A percentile compares a stretch with the other conserved stretches of the same genome.
Evolutionary conservation across 305 asterid species (phyloP).

Genomic region (Fraxinus dipetala): DNA sequence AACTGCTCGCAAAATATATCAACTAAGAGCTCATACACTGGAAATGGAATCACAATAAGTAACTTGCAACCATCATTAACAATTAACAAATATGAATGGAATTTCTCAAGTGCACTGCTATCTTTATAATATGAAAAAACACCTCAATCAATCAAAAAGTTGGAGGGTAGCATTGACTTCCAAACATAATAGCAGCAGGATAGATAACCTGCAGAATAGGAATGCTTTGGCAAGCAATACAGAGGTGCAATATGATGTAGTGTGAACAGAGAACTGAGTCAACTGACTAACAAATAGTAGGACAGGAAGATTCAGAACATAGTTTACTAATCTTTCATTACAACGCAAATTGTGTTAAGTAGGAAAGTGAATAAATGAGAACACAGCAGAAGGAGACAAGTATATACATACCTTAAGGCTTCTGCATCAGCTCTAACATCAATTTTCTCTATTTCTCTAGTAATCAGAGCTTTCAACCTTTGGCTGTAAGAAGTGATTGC

Average conservation of each 20-base stretch:
- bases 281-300: neutral
- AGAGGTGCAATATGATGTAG: neutral
- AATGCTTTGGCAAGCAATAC: neutral
- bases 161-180: neutral
- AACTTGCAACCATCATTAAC: neutral
- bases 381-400: neutral
- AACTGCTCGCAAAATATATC: neutral
- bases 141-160: neutral
- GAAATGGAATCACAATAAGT: neutral
- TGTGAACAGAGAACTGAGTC: neutral
- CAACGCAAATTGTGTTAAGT: neutral
- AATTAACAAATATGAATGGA: neutral
- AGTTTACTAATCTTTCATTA: neutral
- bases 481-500: conserved; percentile 76
- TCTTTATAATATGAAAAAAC: neutral
- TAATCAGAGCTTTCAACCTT: conserved; percentile 56
- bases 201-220: neutral
- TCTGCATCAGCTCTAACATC: conserved; percentile 95
- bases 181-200: neutral
- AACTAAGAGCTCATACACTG: neutral
- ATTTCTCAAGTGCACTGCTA: conserved; percentile 1
- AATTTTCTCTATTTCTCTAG: conserved; percentile 68
- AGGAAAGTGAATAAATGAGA: conserved; percentile 10
- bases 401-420: conserved; percentile 65
- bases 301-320: neutral